Evolutionary conservation across 1,284 basidiomycete species (phyloP).

Genomic region (Ceratobasidium sp.): DNA sequence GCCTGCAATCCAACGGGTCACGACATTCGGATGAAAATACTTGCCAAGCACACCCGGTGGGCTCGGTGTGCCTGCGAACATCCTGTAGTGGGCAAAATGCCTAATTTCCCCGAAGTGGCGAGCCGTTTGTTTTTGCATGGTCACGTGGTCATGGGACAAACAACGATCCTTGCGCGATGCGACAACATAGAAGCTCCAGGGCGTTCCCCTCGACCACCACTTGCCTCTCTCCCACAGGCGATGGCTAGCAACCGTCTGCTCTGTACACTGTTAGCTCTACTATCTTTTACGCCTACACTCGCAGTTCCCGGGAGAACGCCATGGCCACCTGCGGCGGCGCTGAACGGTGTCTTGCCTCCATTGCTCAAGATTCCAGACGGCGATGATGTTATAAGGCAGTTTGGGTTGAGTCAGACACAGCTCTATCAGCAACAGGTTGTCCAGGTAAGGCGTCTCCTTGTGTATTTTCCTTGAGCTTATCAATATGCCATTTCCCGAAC

Average conservation of each 20-base stretch:
- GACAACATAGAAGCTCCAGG: background rate
- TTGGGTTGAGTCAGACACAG: conserved; percentile 37
- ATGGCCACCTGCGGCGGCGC: conserved; percentile 37
- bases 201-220: background rate
- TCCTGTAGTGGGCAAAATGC: background rate
- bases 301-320: conserved; percentile 12
- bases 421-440: conserved; percentile 43
- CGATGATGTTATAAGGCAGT: conserved; percentile 46
- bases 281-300: background rate
- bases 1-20: too few species aligned
- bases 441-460: conserved; percentile 13
- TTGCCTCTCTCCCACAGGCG: background rate
- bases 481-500: background rate
- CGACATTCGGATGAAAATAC: too few species aligned
- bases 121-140: background rate
- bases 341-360: conserved; percentile 47
- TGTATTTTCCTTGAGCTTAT: background rate
- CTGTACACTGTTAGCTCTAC: conserved; percentile 14
- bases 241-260: conserved; percentile 14
- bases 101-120: background rate
- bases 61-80: too few species aligned
- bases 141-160: conserved; percentile 9
- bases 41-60: background rate
- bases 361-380: conserved; percentile 45
- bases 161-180: conserved; percentile 1